Evolutionary conservation across 805 yeast genomes (phyloP), one percentile per base, ranked within the genome.

Genomic region (Kazachstania psychrophila): DNA sequence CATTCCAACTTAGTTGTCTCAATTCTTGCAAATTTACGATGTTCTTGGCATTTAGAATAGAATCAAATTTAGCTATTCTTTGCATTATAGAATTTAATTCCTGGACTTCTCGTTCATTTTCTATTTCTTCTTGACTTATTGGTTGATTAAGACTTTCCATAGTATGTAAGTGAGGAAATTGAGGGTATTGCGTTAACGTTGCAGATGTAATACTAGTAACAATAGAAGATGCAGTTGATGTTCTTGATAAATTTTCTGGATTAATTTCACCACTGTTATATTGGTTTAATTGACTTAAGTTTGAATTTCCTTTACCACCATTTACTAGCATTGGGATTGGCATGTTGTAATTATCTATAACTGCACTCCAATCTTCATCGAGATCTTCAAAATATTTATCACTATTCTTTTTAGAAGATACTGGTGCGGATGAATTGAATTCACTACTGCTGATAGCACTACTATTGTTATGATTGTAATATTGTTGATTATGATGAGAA

Each of bases 311-410:
- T 4, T 43, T 43, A 1, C 58, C 58, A 5, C 61, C 61, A 33
- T 55, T 54, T 4, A 51, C 40, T 22, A 49, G 52, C 44, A 43
- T 55, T 8, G 58, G 59, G 29, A 47, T 54, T 32, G 48, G 65
- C 59, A 42, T 56, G 42, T 46, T 60, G 40, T 47, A 58, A 41
- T 63, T 66, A 31, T 71, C 75, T 38, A 72, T 77, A 30, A 77
- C 79, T 10, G 89, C 94, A 56, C 86, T 89, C 96, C 96, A 87
- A 58, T 86, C 96, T 48, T 83, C 94, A 55, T 87, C 95, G 39
- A 79, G 63, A 53, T 87, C 95, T 30, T 76, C 65, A 52, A 79
- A 80, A 39, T 57, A 58, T 33, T 43, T 54, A 23, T 62, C 58
- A 29, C 47, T 52, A 31, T 60, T 54, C 6, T 57, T 58, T 17